Evolutionary conservation across 2,329 filamentous ascomycete genomes (phyloP).

Genomic region (Colletotrichum graminicola): DNA sequence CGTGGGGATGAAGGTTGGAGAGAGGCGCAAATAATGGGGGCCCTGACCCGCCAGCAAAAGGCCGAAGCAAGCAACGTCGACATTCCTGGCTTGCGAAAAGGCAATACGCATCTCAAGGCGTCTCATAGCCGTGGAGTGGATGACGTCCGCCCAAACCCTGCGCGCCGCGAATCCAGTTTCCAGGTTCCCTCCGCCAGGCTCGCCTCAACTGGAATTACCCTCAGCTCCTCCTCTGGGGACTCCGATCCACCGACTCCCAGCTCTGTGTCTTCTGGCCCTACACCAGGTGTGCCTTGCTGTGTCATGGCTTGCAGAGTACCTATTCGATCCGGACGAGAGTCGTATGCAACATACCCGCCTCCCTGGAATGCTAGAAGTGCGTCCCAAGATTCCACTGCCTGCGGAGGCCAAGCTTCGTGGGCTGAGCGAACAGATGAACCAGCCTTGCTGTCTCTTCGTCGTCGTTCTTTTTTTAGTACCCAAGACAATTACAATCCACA

Average conservation of each 20-base stretch:
- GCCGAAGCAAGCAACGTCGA: slow-evolving; percentile 30
- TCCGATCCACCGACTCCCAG: background rate
- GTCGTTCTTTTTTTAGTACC: slow-evolving; percentile 20
- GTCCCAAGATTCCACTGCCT: slow-evolving; percentile 10
- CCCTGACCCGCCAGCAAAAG: slow-evolving; percentile 33
- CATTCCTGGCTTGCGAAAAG: background rate
- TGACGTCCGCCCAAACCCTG: slow-evolving; percentile 33
- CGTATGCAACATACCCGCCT: slow-evolving; percentile 22
- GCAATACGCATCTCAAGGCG: slow-evolving; percentile 14
- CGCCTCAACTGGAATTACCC: slow-evolving; percentile 16
- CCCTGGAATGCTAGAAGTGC: slow-evolving; percentile 16
- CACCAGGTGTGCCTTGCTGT: too few species aligned
- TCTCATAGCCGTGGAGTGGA: slow-evolving; percentile 39
- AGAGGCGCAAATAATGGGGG: slow-evolving; percentile 12
- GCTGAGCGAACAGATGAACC: slow-evolving; percentile 1
- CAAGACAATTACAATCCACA: background rate
- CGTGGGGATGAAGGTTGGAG: slow-evolving; percentile 38
- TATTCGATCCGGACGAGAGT: background rate
- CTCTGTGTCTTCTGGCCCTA: slow-evolving; percentile 10
- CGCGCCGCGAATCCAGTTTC: background rate
- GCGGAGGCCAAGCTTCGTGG: slow-evolving; percentile 11
- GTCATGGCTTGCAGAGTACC: too few species aligned
- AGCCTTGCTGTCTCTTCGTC: background rate
- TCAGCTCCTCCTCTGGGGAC: slow-evolving; percentile 1
- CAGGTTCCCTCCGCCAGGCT: background rate